phyloP scores from a whole-genome alignment of 1,284 basidiomycete species.

The Boletus sp. region DNA sequence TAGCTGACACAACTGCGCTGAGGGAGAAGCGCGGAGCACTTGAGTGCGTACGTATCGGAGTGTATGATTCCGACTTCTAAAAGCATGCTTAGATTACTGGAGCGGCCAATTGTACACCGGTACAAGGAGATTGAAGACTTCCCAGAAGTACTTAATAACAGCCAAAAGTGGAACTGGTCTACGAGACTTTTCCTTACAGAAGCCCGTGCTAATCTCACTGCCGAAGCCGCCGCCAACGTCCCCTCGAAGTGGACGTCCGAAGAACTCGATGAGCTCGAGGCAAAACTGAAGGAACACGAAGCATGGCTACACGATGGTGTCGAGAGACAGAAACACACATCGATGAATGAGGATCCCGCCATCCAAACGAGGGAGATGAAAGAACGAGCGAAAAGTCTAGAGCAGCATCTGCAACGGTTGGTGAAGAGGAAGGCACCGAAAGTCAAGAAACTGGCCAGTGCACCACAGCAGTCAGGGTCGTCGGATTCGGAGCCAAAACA shows the following conservation, averaged over 20 bases:
- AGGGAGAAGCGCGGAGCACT: conserved; percentile 71
- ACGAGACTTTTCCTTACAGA: conserved; percentile 79
- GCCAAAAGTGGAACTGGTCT: conserved; percentile 78
- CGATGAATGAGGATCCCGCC: conserved; percentile 75
- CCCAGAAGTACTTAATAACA: conserved; percentile 70
- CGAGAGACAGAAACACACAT: conserved; percentile 72
- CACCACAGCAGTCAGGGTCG: conserved; percentile 16
- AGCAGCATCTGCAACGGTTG: conserved; percentile 67
- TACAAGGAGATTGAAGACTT: conserved; percentile 82
- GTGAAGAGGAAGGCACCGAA: conserved; percentile 63
- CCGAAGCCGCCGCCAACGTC: conserved; percentile 50
- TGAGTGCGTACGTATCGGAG: conserved; percentile 56
- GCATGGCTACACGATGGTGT: conserved; percentile 76
- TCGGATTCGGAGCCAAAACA: conserved; percentile 21
- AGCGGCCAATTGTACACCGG: conserved; percentile 79
- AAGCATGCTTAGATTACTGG: conserved; percentile 54
- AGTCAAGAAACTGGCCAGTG: conserved; percentile 39
- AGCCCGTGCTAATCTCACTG: conserved; percentile 68
- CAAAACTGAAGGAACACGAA: conserved; percentile 72
- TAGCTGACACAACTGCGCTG: conserved; percentile 72
- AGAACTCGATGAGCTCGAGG: conserved; percentile 77
- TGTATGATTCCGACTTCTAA: conserved; percentile 6
- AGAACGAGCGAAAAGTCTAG: conserved; percentile 73
- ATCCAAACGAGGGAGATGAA: conserved; percentile 81
- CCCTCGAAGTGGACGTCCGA: conserved; percentile 76